Evolutionary conservation across 345 rosid genomes (phyloP).

Genomic region (Adansonia digitata): DNA sequence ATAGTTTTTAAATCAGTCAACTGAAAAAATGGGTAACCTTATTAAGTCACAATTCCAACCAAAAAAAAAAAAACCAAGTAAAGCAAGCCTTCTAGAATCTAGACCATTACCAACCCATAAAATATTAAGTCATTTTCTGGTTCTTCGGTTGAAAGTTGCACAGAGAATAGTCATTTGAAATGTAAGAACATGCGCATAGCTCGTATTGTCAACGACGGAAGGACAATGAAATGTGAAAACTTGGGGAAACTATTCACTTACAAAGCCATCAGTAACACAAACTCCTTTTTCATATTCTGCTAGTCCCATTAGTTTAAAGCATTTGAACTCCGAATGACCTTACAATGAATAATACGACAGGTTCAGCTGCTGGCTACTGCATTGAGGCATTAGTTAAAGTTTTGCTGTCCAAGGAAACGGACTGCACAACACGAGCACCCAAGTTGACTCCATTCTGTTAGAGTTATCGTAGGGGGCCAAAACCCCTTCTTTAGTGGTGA

Average conservation of each 20-base stretch:
- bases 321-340: background rate
- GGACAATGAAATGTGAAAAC: background rate
- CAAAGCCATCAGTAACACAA: background rate
- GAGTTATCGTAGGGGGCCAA: background rate
- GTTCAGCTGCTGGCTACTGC: background rate
- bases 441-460: background rate
- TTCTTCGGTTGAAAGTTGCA: background rate
- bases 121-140: background rate
- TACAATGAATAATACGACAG: background rate
- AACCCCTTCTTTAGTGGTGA: background rate
- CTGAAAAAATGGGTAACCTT: background rate
- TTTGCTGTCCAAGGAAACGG: conserved; percentile 8
- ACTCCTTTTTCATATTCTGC: background rate
- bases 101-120: background rate
- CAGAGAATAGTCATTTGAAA: background rate
- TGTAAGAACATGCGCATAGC: background rate
- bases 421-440: too few relatives aligned
- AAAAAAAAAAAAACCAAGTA: background rate
- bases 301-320: background rate
- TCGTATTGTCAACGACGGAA: background rate
- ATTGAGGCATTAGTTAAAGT: background rate
- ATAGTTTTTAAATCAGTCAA: background rate
- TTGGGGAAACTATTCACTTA: background rate
- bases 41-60: background rate
- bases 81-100: background rate